These are phyloP conservation scores for Dothistroma pini DNA, from an alignment of 2,329 filamentous ascomycete species.

Conservation along the genomic window DNA sequence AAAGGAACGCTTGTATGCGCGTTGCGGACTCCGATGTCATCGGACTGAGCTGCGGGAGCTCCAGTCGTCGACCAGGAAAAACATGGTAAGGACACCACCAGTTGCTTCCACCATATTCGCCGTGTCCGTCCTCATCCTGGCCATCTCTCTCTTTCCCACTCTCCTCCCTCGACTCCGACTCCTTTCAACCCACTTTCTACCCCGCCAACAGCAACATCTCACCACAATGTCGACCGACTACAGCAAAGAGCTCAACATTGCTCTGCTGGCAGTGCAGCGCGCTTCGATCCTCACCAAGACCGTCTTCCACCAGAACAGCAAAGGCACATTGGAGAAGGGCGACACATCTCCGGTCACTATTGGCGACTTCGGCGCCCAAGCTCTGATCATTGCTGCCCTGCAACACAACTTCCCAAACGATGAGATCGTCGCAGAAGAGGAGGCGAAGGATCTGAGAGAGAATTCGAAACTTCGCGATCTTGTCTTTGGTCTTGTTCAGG, in stretches of 20 bases:
- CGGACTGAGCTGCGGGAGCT: background rate
- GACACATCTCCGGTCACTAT: conserved; percentile 97
- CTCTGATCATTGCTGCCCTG: conserved; percentile 88
- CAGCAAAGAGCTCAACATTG: conserved; percentile 73
- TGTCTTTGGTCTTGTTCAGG: conserved; percentile 80
- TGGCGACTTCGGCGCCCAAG: conserved; percentile 96
- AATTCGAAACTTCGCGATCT: conserved; percentile 66
- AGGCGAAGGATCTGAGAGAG: conserved; percentile 72
- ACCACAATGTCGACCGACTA: conserved; percentile 53
- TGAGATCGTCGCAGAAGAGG: conserved; percentile 92
- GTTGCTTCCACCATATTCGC: background rate
- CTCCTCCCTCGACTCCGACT: conserved; percentile 42
- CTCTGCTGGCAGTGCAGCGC: conserved; percentile 84
- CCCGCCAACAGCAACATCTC: conserved; percentile 19
- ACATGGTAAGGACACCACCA: background rate
- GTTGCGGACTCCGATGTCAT: background rate
- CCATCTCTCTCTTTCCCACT: conserved; percentile 40
- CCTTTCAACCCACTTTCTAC: conserved; percentile 33
- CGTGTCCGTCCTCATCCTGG: conserved; percentile 39
- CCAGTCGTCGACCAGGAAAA: background rate
- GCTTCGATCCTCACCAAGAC: conserved; percentile 71
- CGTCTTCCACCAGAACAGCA: conserved; percentile 83
- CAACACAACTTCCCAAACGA: conserved; percentile 86
- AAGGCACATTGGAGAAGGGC: conserved; percentile 90
- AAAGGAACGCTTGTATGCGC: background rate